Conservation (phyloP, 2,329 filamentous ascomycete genomes). For the Colletotrichum lupini region DNA sequence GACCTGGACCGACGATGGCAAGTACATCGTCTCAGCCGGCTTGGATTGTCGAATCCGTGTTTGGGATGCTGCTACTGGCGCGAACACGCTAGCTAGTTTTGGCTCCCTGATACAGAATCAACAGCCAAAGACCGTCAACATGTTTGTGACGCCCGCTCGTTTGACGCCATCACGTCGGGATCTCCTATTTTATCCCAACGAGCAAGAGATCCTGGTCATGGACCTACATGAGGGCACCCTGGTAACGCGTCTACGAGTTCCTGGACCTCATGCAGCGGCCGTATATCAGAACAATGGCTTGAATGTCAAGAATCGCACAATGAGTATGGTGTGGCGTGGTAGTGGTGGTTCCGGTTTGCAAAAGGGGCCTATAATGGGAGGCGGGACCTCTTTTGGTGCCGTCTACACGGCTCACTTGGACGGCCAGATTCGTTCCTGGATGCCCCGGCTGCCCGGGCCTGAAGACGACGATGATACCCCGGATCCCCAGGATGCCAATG, state of each 20-base stretch:
- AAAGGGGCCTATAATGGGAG: slow-evolving; percentile 70
- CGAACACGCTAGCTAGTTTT: slow-evolving; percentile 90
- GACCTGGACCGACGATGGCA: slow-evolving; percentile 84
- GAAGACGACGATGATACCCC: slow-evolving; percentile 61
- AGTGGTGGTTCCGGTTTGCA: slow-evolving; percentile 68
- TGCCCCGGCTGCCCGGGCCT: slow-evolving; percentile 66
- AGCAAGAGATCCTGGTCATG: slow-evolving; percentile 81
- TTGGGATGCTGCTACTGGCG: slow-evolving; percentile 84
- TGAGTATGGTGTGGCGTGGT: slow-evolving; percentile 78
- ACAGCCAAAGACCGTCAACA: slow-evolving; percentile 68
- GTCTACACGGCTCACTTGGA: slow-evolving; percentile 87
- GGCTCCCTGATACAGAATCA: slow-evolving; percentile 83
- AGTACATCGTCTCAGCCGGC: slow-evolving; percentile 81
- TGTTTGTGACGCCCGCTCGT: slow-evolving; percentile 72
- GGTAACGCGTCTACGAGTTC: slow-evolving; percentile 76
- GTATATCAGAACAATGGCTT: slow-evolving; percentile 61
- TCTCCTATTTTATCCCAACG: slow-evolving; percentile 84
- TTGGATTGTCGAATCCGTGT: slow-evolving; percentile 88
- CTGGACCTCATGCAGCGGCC: slow-evolving; percentile 63
- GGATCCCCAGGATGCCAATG: slow-evolving; percentile 48
- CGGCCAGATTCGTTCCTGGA: slow-evolving; percentile 85
- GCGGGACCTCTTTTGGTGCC: slow-evolving; percentile 61
- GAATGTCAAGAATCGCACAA: slow-evolving; percentile 75
- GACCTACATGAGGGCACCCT: slow-evolving; percentile 82
- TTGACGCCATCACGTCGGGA: slow-evolving; percentile 69